A percentile compares a stretch with the other conserved stretches of the same genome.
These are phyloP conservation scores for Phaseolus coccineus DNA, from an alignment of 331 rosid genomes.

Conservation along the genomic window DNA sequence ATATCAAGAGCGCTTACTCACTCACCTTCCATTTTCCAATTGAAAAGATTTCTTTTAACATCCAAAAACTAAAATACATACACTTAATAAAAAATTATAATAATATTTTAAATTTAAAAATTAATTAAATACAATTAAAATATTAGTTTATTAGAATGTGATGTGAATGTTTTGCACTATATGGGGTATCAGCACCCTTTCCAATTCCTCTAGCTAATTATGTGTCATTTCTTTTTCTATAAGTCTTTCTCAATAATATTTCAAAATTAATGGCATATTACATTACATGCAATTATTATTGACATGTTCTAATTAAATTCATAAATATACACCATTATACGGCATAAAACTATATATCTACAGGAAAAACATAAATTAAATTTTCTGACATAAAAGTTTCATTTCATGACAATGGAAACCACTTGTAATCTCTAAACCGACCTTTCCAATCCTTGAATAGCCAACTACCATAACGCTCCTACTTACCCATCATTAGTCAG, in stretches of 20 bases:
- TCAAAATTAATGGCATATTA: not conserved
- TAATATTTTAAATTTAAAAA: too few relatives aligned
- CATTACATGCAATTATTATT: not conserved
- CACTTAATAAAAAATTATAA: too few relatives aligned
- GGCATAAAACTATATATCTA: too few relatives aligned
- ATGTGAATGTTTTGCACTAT: too few relatives aligned
- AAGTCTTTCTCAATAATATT: not conserved
- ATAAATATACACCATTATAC: not conserved
- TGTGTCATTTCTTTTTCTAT: not conserved
- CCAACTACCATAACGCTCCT: not conserved
- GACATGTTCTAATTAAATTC: not conserved
- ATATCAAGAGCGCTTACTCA: not conserved
- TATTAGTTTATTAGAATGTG: too few relatives aligned
- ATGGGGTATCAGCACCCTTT: too few relatives aligned
- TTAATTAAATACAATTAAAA: too few relatives aligned
- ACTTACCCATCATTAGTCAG: conserved; percentile 13
- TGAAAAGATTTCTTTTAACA: too few relatives aligned
- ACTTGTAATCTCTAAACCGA: not conserved
- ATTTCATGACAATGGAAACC: conserved; percentile 2
- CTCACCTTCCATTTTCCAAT: conserved; percentile 5
- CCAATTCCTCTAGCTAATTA: not conserved
- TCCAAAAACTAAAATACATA: too few relatives aligned
- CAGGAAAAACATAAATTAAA: not conserved
- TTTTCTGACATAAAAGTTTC: not conserved
- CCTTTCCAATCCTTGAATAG: not conserved